phyloP scores from a whole-genome alignment of 345 rosid species.

The Pugionium dolabratum region DNA sequence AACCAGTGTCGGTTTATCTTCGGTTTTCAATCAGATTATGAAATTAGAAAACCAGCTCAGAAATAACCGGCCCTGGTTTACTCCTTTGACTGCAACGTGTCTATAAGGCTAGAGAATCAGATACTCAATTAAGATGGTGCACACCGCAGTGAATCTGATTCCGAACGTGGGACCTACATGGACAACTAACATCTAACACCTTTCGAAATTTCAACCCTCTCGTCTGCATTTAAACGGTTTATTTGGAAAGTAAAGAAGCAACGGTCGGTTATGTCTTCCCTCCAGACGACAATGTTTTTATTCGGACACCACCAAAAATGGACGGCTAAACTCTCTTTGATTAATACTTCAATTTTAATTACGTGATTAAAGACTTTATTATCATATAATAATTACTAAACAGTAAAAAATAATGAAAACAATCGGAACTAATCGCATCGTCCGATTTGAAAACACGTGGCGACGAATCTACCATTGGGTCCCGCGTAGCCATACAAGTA shows the following conservation, averaged over 20 bases:
- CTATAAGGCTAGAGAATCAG: constrained; percentile 17
- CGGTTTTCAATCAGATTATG: too few species aligned
- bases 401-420: not conserved
- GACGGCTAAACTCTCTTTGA: constrained; percentile 40
- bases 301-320: constrained; percentile 45
- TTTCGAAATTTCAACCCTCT: constrained; percentile 30
- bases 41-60: too few species aligned
- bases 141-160: constrained; percentile 34
- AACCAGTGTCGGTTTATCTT: too few species aligned
- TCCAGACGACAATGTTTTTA: constrained; percentile 43
- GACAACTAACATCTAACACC: constrained; percentile 13
- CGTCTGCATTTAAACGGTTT: constrained; percentile 31
- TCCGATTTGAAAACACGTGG: constrained; percentile 36
- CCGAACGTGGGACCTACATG: constrained; percentile 13
- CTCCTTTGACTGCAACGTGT: not conserved
- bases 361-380: constrained; percentile 36
- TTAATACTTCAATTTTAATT: constrained; percentile 12
- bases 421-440: constrained; percentile 32
- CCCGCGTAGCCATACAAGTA: constrained; percentile 27
- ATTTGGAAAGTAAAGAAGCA: constrained; percentile 42
- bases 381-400: too few species aligned
- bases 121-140: constrained; percentile 34
- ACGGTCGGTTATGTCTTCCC: constrained; percentile 44
- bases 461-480: constrained; percentile 37
- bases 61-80: not conserved